phyloP scores from a whole-genome alignment of 2,329 filamentous ascomycete genomes.

The Exophiala sideris region DNA sequence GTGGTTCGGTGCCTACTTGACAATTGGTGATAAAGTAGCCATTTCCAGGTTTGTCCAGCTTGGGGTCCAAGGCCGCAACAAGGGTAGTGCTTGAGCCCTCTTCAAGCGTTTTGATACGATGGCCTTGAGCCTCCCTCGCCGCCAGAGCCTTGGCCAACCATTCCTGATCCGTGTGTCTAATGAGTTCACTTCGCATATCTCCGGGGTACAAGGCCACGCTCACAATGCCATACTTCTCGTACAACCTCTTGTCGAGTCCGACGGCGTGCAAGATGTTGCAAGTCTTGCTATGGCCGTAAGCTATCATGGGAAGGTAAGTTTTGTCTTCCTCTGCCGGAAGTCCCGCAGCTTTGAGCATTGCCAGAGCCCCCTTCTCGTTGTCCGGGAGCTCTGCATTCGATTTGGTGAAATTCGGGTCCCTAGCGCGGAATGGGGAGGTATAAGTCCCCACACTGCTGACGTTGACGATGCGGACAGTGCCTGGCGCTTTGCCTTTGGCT shows the following conservation, averaged over 20 bases:
- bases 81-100: slow-evolving; percentile 44
- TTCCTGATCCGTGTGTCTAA: slow-evolving; percentile 28
- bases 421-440: slow-evolving; percentile 32
- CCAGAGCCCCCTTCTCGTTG: slow-evolving; percentile 13
- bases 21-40: slow-evolving; percentile 34
- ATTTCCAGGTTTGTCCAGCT: slow-evolving; percentile 6
- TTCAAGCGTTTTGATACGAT: slow-evolving; percentile 34
- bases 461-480: slow-evolving; percentile 31
- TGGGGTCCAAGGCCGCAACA: slow-evolving; percentile 44
- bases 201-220: slow-evolving; percentile 43
- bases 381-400: slow-evolving; percentile 22
- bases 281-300: slow-evolving; percentile 48
- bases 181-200: slow-evolving; percentile 10
- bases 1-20: slow-evolving; percentile 31
- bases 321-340: slow-evolving; percentile 1
- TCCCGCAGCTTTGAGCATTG: not conserved
- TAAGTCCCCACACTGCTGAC: slow-evolving; percentile 29
- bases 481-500: slow-evolving; percentile 19
- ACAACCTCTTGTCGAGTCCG: slow-evolving; percentile 32
- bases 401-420: slow-evolving; percentile 35
- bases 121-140: not conserved
- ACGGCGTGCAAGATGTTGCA: slow-evolving; percentile 47
- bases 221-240: slow-evolving; percentile 32
- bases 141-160: slow-evolving; percentile 10
- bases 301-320: slow-evolving; percentile 36